Evolutionary conservation across 2,329 filamentous ascomycete genomes (phyloP).

Genomic region (Beauveria sp.): DNA sequence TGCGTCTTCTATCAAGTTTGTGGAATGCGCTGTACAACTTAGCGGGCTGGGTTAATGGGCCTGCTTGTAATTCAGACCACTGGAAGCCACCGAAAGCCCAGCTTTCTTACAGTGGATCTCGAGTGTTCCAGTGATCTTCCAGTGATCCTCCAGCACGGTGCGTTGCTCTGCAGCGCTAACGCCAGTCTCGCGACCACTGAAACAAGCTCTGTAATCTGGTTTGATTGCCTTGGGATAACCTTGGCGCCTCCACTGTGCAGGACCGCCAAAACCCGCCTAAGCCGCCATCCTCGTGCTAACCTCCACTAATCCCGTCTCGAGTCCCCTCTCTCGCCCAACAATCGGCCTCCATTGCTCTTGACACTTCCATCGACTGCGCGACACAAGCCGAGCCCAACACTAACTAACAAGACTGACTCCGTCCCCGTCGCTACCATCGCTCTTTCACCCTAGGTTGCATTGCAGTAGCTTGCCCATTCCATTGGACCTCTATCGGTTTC

Average conservation of each 20-base stretch:
- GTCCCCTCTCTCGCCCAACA: neutral
- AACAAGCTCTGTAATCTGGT: neutral
- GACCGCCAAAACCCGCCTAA: neutral
- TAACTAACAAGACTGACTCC: neutral
- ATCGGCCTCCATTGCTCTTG: neutral
- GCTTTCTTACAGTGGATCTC: too few relatives aligned
- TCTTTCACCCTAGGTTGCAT: neutral
- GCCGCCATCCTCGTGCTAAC: neutral
- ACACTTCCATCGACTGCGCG: neutral
- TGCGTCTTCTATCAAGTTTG: neutral
- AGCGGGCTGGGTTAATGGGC: neutral
- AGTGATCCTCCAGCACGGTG: neutral
- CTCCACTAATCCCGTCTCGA: neutral
- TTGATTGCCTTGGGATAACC: neutral
- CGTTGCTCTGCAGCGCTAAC: neutral
- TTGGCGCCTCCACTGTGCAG: neutral
- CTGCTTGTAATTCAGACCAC: neutral
- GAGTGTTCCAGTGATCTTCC: neutral
- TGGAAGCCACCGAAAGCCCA: too few relatives aligned
- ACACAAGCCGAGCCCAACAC: neutral
- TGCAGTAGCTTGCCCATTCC: neutral
- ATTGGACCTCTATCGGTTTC: neutral
- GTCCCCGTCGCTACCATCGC: neutral
- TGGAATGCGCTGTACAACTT: neutral
- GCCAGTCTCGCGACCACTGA: neutral